Base-by-base conservation (phyloP, 148 eudicot genomes). In the Rhododendron simsii region DNA sequence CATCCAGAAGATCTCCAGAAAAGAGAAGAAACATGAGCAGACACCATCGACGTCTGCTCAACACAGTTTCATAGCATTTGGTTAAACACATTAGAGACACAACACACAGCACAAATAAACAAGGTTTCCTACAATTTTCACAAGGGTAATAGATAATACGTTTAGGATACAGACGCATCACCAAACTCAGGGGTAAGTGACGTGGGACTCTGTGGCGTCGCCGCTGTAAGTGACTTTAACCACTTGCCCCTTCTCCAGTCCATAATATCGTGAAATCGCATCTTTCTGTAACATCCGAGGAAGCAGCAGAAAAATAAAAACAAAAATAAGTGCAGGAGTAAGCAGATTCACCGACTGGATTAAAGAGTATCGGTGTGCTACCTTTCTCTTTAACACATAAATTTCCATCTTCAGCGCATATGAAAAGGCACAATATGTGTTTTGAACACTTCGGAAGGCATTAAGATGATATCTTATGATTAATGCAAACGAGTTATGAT, bases 211-310 rank as follows among this genome's bases (percentile, higher is more conserved):
- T 0, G 94, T 94, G 53, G 91, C 87, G 81, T 94, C 96, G 45
- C 97, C 94, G 33, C 86, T 89, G 85, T 94, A 93, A 18, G 87
- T 89, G 45, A 95, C 91, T 91, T 95, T 92, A 71, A 94, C 90
- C 85, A 95, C 97, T 88, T 94, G 98, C 82, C 97, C 98, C 84
- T 92, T 95, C 89, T 93, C 90, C 26, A 92, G 90, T 74, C 95
- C 98, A 69, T 95, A 94, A 79, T 95, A 92, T 28, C 89, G 88
- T 5, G 93, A 93, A 80, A 95, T 91, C 7, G 98, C 93, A 87
- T 95, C 98, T 84, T 91, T 91, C 78, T 84, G 88, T 7, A 89
- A 83, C 93, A 95, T 93, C 65, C 95, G 91, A 65, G 98, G 97
- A 71, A 95, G 95, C 98, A 94, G 95, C 2, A 83, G 75, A 47